These are phyloP conservation scores for Cyberlindnera mycetangii DNA, from an alignment of 805 yeast species.

Conservation along the genomic window DNA sequence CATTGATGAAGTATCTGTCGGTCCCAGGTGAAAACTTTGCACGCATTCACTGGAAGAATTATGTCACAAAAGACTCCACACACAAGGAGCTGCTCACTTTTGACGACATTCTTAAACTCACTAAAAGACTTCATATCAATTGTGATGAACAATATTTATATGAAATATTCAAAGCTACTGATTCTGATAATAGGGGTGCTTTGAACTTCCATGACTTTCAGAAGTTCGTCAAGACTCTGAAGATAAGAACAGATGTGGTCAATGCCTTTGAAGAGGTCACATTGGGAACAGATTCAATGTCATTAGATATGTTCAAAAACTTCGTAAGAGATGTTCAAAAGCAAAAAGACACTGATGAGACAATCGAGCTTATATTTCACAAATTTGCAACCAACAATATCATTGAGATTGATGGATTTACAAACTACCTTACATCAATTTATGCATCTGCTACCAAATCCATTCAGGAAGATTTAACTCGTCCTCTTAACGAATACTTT, in stretches of 20 bases:
- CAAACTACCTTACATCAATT: slow-evolving; percentile 32
- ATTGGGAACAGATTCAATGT: slow-evolving; percentile 24
- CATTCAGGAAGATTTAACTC: slow-evolving; percentile 38
- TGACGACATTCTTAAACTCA: slow-evolving; percentile 63
- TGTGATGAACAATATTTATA: slow-evolving; percentile 53
- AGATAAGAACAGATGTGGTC: slow-evolving; percentile 60
- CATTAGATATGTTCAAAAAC: slow-evolving; percentile 30
- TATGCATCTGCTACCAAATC: slow-evolving; percentile 23
- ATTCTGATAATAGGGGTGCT: slow-evolving; percentile 43
- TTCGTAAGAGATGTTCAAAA: slow-evolving; percentile 50
- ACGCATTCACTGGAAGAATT: slow-evolving; percentile 59
- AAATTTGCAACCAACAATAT: slow-evolving; percentile 28
- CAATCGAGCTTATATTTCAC: slow-evolving; percentile 34
- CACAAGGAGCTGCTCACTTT: slow-evolving; percentile 46
- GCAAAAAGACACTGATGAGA: slow-evolving; percentile 36
- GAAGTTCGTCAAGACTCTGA: slow-evolving; percentile 63
- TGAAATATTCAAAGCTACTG: slow-evolving; percentile 52
- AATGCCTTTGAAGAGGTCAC: slow-evolving; percentile 44
- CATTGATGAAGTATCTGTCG: slow-evolving; percentile 59
- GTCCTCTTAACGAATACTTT: slow-evolving; percentile 81
- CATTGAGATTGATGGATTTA: slow-evolving; percentile 19
- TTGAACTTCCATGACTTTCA: slow-evolving; percentile 75
- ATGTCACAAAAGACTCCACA: slow-evolving; percentile 37
- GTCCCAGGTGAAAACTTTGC: slow-evolving; percentile 64
- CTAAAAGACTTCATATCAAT: slow-evolving; percentile 69